Base-by-base conservation (phyloP, 176 grass and related monocot species). In the Rhynchospora tenuis region DNA sequence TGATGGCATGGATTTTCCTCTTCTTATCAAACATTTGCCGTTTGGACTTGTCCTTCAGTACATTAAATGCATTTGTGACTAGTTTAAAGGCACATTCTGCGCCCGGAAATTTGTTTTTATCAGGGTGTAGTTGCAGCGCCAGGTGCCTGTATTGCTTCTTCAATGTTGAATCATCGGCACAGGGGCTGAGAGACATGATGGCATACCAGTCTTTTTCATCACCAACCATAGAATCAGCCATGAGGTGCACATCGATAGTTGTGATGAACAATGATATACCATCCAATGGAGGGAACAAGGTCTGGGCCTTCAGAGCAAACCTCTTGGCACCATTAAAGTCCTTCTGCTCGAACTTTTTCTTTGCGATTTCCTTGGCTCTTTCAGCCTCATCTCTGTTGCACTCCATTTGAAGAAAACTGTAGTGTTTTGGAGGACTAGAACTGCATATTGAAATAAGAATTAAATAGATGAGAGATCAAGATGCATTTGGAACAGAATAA, bases 191-290 rank as follows among this genome's bases (percentile, higher is more conserved):
- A 71, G 89, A 98, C 58, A 98, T 85, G 80, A 98, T 95, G 38
- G 87, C 82, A 28, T 98, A 98, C 95, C 95, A 98, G 63, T 98
- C 95, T 52, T 85, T 91, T 82, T 98, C 92, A 71, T 89, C 95
- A 64, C 78, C 82, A 62, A 94, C 83, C 82, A 84, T 94, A 19
- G 69, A 86, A 74, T 93, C 89, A 42, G 92, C 78, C 59, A 89
- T 90, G 83, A 93, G 89, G 84, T 94, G 88, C 79, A 98, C 86
- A 19, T 98, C 91, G 46, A 98, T 47, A 15, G 88, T 91, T 9
- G 93, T 78, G 2, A 95, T 85, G 89, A 95, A 90, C 83, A 95
- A 87, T 54, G 83, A 79, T 83, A 95, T 91, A 48, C 93, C 95
- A 4, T 98, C 95, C 22, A 98, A 87, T 2, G 84, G 85, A 1